A percentile compares a stretch with the other conserved stretches of the same genome.
Evolutionary conservation across 2,329 filamentous ascomycete species (phyloP).

Genomic region (Phialocephala sp.): DNA sequence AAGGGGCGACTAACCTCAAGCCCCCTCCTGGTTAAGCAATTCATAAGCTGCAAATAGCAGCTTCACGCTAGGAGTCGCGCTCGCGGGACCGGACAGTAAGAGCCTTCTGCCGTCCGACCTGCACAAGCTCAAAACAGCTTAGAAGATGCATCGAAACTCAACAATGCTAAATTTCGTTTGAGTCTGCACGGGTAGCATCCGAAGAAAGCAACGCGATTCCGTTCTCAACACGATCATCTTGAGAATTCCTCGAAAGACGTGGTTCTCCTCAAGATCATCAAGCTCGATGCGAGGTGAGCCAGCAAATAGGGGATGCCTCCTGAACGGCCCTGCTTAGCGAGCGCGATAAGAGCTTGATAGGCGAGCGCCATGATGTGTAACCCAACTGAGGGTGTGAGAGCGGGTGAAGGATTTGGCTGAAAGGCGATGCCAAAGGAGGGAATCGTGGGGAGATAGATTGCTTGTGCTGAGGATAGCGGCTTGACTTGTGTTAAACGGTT

Average conservation of each 20-base stretch:
- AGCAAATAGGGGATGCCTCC: not conserved
- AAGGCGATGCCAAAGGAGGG: not conserved
- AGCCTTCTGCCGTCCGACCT: not conserved
- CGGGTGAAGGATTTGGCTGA: not conserved
- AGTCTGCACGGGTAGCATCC: not conserved
- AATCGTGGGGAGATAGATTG: not conserved
- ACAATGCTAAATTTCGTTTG: not conserved
- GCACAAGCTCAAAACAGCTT: not conserved
- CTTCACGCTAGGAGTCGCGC: not conserved
- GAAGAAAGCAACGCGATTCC: not conserved
- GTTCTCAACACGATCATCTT: not conserved
- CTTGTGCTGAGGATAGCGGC: not conserved
- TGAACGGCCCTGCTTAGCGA: conserved; percentile 4
- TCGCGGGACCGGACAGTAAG: conserved; percentile 4
- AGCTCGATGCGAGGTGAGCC: not conserved
- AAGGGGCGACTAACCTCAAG: not conserved
- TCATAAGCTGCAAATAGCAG: not conserved
- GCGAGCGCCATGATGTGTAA: not conserved
- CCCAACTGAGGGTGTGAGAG: not conserved
- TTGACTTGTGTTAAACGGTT: not conserved
- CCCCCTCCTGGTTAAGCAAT: not conserved
- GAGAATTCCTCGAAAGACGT: not conserved
- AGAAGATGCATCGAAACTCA: not conserved
- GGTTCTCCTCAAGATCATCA: not conserved
- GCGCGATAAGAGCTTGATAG: conserved; percentile 10